A percentile compares a stretch with the other conserved stretches of the same genome.
These are phyloP conservation scores for Geotrichum aggregatum DNA, from an alignment of 1,139 yeast species.

Conservation along the genomic window DNA sequence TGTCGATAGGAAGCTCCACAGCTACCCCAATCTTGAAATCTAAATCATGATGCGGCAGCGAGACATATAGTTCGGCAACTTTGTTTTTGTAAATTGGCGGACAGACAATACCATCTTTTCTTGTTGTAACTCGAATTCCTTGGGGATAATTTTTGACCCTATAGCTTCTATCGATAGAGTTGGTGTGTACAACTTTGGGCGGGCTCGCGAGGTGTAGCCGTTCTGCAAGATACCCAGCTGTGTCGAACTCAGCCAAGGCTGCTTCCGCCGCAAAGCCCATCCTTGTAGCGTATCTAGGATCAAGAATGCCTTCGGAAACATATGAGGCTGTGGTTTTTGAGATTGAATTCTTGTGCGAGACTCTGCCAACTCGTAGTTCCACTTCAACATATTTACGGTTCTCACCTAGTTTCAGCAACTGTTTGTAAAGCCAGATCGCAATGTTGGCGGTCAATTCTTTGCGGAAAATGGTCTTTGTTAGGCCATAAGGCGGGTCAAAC, in stretches of 20 bases:
- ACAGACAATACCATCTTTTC: background rate
- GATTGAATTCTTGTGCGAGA: background rate
- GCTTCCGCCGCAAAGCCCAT: background rate
- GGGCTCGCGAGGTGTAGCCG: background rate
- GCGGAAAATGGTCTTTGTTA: constrained; percentile 3
- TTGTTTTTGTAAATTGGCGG: background rate
- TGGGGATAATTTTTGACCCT: background rate
- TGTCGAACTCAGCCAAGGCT: background rate
- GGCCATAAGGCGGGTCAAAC: constrained; percentile 2
- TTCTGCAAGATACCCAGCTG: background rate
- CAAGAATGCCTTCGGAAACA: background rate
- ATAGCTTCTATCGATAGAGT: constrained; percentile 1
- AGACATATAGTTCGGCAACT: background rate
- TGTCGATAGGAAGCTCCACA: background rate
- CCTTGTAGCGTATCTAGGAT: background rate
- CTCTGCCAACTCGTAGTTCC: constrained; percentile 6
- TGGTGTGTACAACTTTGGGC: background rate
- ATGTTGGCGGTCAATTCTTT: constrained; percentile 9
- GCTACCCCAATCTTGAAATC: constrained; percentile 8
- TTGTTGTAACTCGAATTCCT: constrained; percentile 1
- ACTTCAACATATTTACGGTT: constrained; percentile 7
- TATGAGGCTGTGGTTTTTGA: background rate
- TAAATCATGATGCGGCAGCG: constrained; percentile 1
- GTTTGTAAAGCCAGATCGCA: constrained; percentile 8
- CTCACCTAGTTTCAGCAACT: constrained; percentile 3